Conservation (phyloP, 23 red algal genomes). For the Chondrus crispus region DNA sequence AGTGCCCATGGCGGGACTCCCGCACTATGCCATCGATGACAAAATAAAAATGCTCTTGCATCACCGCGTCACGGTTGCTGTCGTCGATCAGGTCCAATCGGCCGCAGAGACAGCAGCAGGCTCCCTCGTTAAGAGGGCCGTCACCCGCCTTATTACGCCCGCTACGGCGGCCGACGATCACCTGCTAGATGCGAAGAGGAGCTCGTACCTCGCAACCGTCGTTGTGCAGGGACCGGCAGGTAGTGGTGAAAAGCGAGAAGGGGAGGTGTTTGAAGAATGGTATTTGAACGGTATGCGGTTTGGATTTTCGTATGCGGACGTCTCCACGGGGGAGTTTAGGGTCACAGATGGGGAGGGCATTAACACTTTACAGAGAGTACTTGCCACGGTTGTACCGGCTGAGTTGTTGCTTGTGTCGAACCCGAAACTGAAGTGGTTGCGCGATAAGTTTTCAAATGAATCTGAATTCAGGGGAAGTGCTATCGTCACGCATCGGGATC, state of each 20-base stretch:
- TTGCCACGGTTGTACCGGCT: slow-evolving; percentile 61
- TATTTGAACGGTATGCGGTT: slow-evolving; percentile 5
- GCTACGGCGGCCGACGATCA: slow-evolving; percentile 66
- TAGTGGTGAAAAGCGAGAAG: background rate
- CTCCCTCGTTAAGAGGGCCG: slow-evolving; percentile 69
- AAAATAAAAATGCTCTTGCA: slow-evolving; percentile 66
- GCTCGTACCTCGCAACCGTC: slow-evolving; percentile 71
- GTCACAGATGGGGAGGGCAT: slow-evolving; percentile 40
- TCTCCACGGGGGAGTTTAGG: slow-evolving; percentile 89
- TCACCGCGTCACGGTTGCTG: slow-evolving; percentile 64
- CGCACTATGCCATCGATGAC: slow-evolving; percentile 74
- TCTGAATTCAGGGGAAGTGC: no score
- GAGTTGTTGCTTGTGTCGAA: slow-evolving; percentile 53
- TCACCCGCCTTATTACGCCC: slow-evolving; percentile 79
- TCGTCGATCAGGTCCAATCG: slow-evolving; percentile 78
- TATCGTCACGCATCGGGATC: background rate
- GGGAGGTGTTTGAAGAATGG: background rate
- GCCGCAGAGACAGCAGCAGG: slow-evolving; percentile 42
- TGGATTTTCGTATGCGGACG: slow-evolving; percentile 77
- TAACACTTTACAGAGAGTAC: slow-evolving; percentile 39
- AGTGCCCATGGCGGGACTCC: slow-evolving; percentile 93
- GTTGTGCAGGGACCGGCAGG: background rate
- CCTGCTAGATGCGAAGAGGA: slow-evolving; percentile 64
- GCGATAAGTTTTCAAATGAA: no score
- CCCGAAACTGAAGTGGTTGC: background rate